Base-by-base conservation (phyloP, 768 basidiomycete species). In the Termitomyces sp. region DNA sequence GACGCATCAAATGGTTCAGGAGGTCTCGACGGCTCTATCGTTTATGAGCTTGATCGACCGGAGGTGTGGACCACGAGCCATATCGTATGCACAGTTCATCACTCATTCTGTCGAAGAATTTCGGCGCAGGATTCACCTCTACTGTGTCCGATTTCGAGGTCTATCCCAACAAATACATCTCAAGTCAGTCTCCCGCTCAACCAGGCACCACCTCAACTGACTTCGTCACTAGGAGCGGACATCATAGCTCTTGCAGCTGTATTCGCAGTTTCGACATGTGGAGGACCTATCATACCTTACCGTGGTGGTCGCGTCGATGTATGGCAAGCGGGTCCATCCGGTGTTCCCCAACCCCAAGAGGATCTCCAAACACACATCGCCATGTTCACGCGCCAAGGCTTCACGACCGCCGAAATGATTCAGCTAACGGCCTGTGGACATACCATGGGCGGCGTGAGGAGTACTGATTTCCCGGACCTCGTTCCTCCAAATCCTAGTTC, bases 361-460 rank as follows among this genome's bases (percentile, higher is more conserved):
- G 68, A 71, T 54, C 62, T 81, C 12, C 63, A 72, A 17, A 73
- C 72, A 0, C 72, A 76, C 50, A 73, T 65, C 17, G 69, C 71
- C 32, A 72, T 65, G 38, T 82, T 82, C 65, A 62, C 71, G 7
- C 72, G 72, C 9, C 69, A 73, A 62, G 81, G 80, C 4, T 81
- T 79, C 61, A 72, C 68, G 10, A 63, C 66, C 25, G 59, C 68
- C n/a, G 78, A 81, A 57, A 81, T 81, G 79, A 81, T 81, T 55
- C 69, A 74, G 53, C 73, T 82, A 46, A 74, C 75, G 21, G 78
- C 79, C 3, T 82, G 81, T 59, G 81, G 81, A 5, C 80, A 82
- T 61, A 78, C 78, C 8, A 69, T 82, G 53, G 80, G 80, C 56
- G 76, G 78, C 42, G 77, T 81, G 5, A 73, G 79, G 38, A 77